These are phyloP conservation scores for Aspergillus persii DNA, from an alignment of 2,329 filamentous ascomycete species.

Conservation along the genomic window DNA sequence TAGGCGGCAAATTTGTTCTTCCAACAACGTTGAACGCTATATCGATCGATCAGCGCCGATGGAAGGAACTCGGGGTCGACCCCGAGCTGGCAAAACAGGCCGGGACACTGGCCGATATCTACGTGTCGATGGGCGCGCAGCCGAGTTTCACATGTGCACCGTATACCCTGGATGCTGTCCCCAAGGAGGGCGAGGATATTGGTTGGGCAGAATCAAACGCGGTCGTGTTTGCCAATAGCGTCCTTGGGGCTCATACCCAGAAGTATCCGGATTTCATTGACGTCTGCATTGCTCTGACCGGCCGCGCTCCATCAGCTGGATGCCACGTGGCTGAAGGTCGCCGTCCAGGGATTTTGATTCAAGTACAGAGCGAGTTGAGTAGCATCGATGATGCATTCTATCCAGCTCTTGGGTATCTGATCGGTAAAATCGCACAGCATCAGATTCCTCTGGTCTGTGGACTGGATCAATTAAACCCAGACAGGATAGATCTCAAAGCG, in stretches of 20 bases:
- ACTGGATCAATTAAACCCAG: constrained; percentile 24
- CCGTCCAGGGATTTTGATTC: constrained; percentile 6
- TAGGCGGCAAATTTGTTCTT: constrained; percentile 38
- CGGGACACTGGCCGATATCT: constrained; percentile 36
- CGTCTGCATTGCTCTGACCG: constrained; percentile 45
- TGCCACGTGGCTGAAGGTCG: constrained; percentile 28
- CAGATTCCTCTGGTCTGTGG: constrained; percentile 39
- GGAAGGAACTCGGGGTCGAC: constrained; percentile 39
- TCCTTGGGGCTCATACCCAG: constrained; percentile 44
- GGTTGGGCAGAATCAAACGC: constrained; percentile 49
- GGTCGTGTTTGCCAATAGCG: constrained; percentile 48
- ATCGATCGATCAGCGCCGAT: constrained; percentile 43
- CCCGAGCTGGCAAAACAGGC: constrained; percentile 28
- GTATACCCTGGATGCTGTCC: constrained; percentile 39
- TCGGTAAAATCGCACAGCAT: constrained; percentile 30
- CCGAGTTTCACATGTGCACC: constrained; percentile 48
- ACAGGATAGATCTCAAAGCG: constrained; percentile 39
- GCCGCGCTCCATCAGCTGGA: constrained; percentile 31
- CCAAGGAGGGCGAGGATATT: constrained; percentile 39
- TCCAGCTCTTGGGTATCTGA: constrained; percentile 40
- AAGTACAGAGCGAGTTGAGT: not conserved
- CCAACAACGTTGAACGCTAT: constrained; percentile 46
- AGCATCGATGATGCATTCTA: constrained; percentile 37
- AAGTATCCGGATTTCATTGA: constrained; percentile 50
- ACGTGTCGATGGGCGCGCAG: constrained; percentile 41